phyloP scores from a whole-genome alignment of 2,329 filamentous ascomycete genomes.

The Exophiala viscosa region DNA sequence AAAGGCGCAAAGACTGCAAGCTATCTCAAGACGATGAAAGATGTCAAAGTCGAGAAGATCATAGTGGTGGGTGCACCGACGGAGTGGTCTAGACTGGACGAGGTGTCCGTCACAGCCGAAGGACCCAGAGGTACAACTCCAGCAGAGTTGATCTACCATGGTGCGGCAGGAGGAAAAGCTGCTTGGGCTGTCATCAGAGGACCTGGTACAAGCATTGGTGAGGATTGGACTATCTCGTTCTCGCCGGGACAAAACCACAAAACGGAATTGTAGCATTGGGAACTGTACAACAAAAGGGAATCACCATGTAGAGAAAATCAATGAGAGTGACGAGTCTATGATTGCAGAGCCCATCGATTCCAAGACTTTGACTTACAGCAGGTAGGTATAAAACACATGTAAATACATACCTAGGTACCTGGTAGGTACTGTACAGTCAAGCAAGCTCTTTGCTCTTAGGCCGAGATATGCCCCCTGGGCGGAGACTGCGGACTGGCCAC shows the following conservation, averaged over 20 bases:
- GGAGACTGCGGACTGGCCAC: too few relatives aligned
- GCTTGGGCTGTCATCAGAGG: slow-evolving; percentile 62
- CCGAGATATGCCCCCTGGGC: too few relatives aligned
- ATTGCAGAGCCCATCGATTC: too few relatives aligned
- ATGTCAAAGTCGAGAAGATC: slow-evolving; percentile 77
- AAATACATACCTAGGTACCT: too few relatives aligned
- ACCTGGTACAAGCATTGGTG: slow-evolving; percentile 59
- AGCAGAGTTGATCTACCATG: slow-evolving; percentile 60
- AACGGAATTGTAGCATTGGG: slow-evolving; percentile 20
- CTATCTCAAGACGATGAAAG: slow-evolving; percentile 75
- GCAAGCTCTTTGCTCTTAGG: too few relatives aligned
- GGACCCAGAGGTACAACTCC: slow-evolving; percentile 41
- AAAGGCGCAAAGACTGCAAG: slow-evolving; percentile 62
- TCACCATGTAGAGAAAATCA: not conserved
- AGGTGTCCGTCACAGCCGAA: slow-evolving; percentile 51
- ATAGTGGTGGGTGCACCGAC: slow-evolving; percentile 75
- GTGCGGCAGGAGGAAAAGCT: slow-evolving; percentile 52
- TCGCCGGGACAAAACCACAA: slow-evolving; percentile 21
- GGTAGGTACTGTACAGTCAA: too few relatives aligned
- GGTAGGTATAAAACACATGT: too few relatives aligned
- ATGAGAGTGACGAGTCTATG: not conserved
- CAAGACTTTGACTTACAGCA: too few relatives aligned
- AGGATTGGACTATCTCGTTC: slow-evolving; percentile 62
- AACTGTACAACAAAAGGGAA: slow-evolving; percentile 4
- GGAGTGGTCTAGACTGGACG: slow-evolving; percentile 63